Base-by-base conservation (phyloP, 1,284 basidiomycete species). In the Puccinia novopanici region DNA sequence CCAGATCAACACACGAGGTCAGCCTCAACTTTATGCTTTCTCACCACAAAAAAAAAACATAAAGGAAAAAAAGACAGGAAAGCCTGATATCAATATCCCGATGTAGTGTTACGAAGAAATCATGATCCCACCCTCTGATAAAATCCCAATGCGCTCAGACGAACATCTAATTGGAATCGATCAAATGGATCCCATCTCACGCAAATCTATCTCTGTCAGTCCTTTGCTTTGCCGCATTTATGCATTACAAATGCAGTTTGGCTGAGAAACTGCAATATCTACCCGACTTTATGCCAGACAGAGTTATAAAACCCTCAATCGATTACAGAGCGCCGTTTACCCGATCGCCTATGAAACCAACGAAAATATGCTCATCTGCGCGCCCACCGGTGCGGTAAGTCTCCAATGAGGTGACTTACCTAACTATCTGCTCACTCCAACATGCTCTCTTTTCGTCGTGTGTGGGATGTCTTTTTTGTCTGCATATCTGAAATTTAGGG, bases 381-480 rank as follows among this genome's bases (percentile, higher is more conserved):
- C 95, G 84, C 95, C 95, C 0, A 98, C 95, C 82, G 95, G 95
- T 89, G 95, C 95, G 83, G 97, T 96, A 99, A 99, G 54, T 48
- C 15, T 45, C 45, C 15, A 6, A 45, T 45, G 55, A n/a, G n/a
- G n/a, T n/a, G n/a, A n/a, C n/a, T 40, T 10, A 24, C 34, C 13
- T 65, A 42, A n/a, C n/a, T n/a, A n/a, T n/a, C n/a, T n/a, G n/a
- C n/a, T n/a, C n/a, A n/a, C n/a, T n/a, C n/a, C n/a, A n/a, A n/a
- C n/a, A n/a, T n/a, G n/a, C n/a, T n/a, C n/a, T n/a, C n/a, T n/a
- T n/a, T n/a, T n/a, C n/a, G n/a, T 99, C 82, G 93, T 94, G 9
- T 90, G 93, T 77, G 99, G 99, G 86, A 89, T 99, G 52, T n/a
- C n/a, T n/a, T n/a, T n/a, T n/a, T n/a, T n/a, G n/a, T n/a, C n/a